phyloP scores from a whole-genome alignment of 441 rosid species.

The Bruguiera hainesii region DNA sequence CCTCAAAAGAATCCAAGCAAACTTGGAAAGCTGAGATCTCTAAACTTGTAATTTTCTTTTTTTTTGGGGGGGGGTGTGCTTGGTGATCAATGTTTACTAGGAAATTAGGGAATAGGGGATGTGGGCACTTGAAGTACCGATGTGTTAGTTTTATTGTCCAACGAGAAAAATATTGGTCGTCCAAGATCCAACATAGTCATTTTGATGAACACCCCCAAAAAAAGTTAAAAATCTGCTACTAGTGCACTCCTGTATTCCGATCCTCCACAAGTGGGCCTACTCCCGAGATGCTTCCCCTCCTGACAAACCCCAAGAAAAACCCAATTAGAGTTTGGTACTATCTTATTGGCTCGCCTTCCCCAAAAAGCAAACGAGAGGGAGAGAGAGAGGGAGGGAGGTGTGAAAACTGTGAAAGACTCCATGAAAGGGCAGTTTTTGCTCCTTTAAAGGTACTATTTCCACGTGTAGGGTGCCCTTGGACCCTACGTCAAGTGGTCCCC shows the following conservation, averaged over 20 bases:
- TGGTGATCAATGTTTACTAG: too few relatives aligned
- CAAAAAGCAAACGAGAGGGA: neutral
- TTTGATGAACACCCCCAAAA: neutral
- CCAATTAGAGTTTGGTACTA: neutral
- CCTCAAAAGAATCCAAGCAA: neutral
- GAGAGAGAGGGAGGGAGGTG: neutral
- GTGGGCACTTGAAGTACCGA: too few relatives aligned
- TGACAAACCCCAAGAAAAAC: constrained; percentile 6
- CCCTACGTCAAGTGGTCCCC: too few relatives aligned
- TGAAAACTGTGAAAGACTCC: constrained; percentile 5
- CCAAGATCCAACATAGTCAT: neutral
- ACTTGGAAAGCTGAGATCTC: neutral
- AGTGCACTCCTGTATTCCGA: neutral
- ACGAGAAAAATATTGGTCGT: neutral
- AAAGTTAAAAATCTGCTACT: neutral
- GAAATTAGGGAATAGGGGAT: too few relatives aligned
- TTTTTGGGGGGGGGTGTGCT: too few relatives aligned
- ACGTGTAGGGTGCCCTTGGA: too few relatives aligned
- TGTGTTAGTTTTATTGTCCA: neutral
- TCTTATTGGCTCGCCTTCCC: neutral
- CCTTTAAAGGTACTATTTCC: too few relatives aligned
- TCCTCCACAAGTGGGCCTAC: constrained; percentile 20
- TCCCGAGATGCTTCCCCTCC: constrained; percentile 12
- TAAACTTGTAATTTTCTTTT: too few relatives aligned
- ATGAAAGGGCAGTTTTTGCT: neutral